These are phyloP conservation scores for Fusarium beomiforme DNA, from an alignment of 2,329 filamentous ascomycete genomes.

Conservation along the genomic window DNA sequence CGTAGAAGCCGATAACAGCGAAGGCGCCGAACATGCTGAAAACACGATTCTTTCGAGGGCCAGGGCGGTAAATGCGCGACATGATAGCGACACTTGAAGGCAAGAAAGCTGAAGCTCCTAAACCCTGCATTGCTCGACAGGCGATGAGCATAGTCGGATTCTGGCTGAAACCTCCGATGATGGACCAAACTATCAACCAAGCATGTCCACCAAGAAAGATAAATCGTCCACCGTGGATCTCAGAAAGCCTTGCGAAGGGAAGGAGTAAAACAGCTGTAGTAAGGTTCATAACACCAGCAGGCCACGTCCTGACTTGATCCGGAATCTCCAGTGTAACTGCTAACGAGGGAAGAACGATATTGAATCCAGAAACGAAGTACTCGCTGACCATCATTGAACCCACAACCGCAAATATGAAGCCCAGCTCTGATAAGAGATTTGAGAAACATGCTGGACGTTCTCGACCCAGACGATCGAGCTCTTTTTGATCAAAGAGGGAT, in stretches of 20 bases:
- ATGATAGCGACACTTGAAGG: slow-evolving; percentile 78
- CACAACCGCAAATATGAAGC: slow-evolving; percentile 70
- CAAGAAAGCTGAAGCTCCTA: slow-evolving; percentile 75
- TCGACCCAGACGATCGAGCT: slow-evolving; percentile 69
- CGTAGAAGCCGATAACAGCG: slow-evolving; percentile 68
- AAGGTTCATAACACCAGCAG: slow-evolving; percentile 68
- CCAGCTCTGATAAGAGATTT: slow-evolving; percentile 64
- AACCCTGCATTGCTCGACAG: slow-evolving; percentile 77
- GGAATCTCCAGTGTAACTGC: slow-evolving; percentile 71
- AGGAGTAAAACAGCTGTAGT: slow-evolving; percentile 68
- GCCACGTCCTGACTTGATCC: slow-evolving; percentile 70
- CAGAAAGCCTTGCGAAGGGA: slow-evolving; percentile 67
- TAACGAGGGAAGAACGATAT: slow-evolving; percentile 75
- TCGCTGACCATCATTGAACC: slow-evolving; percentile 74
- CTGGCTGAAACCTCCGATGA: slow-evolving; percentile 74
- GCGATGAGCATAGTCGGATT: slow-evolving; percentile 75
- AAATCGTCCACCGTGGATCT: slow-evolving; percentile 69
- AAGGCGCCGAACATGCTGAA: slow-evolving; percentile 69
- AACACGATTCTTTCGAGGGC: slow-evolving; percentile 76
- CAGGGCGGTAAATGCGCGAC: slow-evolving; percentile 74
- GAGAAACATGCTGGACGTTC: slow-evolving; percentile 67
- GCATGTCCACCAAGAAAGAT: slow-evolving; percentile 68
- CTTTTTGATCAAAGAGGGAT: slow-evolving; percentile 37
- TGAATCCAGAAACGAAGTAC: slow-evolving; percentile 82
- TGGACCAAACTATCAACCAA: slow-evolving; percentile 75